Evolutionary conservation across 23 red algal genomes (phyloP).

Genomic region (Gracilaria gracilis): DNA sequence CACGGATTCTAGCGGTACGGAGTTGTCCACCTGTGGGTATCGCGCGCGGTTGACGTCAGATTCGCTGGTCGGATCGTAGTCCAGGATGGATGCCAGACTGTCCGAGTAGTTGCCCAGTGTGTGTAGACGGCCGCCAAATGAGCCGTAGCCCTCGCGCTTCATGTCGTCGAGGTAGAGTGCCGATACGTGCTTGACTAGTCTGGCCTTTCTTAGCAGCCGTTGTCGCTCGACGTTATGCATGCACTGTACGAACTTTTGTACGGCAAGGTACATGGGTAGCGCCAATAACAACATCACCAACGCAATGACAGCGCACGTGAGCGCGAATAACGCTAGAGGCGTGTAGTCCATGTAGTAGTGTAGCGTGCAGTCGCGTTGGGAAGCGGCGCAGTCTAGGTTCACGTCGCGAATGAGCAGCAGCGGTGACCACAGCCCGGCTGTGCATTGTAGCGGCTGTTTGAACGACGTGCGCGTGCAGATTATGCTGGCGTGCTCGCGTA

Average conservation of each 20-base stretch:
- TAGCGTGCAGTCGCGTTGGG: neutral
- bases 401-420: neutral
- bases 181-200: neutral
- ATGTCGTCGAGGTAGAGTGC: constrained; percentile 17
- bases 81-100: constrained; percentile 22
- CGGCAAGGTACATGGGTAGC: constrained; percentile 1
- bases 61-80: constrained; percentile 1
- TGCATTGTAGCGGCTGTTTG: neutral
- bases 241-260: neutral
- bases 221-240: neutral
- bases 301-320: neutral
- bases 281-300: neutral
- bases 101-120: constrained; percentile 21
- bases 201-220: neutral
- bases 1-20: neutral
- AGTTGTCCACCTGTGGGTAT: neutral
- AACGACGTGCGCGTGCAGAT: neutral
- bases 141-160: constrained; percentile 34
- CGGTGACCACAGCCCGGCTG: neutral
- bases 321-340: neutral
- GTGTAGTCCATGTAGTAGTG: constrained; percentile 18
- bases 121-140: constrained; percentile 14
- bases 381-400: neutral
- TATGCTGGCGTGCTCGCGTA: neutral
- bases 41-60: neutral